Evolutionary conservation across 169 alveolate species (phyloP), one percentile per base, ranked within the genome.

Genomic region (Theileria annulata): DNA sequence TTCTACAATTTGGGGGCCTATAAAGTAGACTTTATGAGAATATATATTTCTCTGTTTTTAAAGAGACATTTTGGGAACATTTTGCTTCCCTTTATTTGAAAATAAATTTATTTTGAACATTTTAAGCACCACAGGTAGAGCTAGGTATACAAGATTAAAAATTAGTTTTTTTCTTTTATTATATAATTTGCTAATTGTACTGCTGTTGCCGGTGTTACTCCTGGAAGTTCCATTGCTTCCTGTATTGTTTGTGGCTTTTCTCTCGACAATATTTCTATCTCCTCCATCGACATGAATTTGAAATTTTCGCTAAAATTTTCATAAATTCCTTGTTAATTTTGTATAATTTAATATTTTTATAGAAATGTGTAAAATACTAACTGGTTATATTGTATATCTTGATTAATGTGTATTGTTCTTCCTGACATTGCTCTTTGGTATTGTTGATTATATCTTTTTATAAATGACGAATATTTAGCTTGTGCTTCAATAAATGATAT

Each of bases 271-370:
- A 90, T 78, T 62, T 92, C 95, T 59, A 90, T 79, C 88, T 92
- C 96, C 77, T 92, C 96, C 62, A 75, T 71, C 27, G 94, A 90
- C 77, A 90, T 58, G 68, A 83, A 83, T 49, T 71, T 74, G 33
- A 83, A 83, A 17, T 51, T 62, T 12, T 79, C 85, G 10, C 84
- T 67, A 58, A 10, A 47, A 19, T 30, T 27, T 15, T 19, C 23
- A 33, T 13, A 3, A n/a, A 1, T 9, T 27, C 15, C 10, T 1
- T 37, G 31, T 71, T 25, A 30, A 60, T 25, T 25, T 60, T 25
- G 13, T 75, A 23, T 56, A 30, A 51, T 51, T 31, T 25, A 54
- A 9, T 17, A 64, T 8, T 58, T 10, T 54, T 9, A 30, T 37
- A 19, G n/a, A n/a, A 2, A 37, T 80, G 21, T 21, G 28, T 33